Conservation (phyloP, 2,329 filamentous ascomycete species). For the Fusarium chlamydosporum region DNA sequence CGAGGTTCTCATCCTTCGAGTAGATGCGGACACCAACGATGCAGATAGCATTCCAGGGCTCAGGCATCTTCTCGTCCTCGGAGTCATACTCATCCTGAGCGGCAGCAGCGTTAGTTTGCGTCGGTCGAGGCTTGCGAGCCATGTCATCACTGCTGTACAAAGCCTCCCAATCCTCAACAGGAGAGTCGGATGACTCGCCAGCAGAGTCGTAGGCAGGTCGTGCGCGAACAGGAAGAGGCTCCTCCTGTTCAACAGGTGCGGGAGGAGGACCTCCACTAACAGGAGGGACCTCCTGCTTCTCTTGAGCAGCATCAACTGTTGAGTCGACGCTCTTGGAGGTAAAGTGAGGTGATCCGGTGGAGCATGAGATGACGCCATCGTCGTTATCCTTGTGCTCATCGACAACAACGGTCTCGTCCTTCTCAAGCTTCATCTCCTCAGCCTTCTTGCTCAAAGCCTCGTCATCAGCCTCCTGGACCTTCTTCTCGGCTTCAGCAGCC, state of each 20-base stretch:
- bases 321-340: constrained; percentile 54
- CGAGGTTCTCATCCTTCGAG: constrained; percentile 68
- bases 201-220: constrained; percentile 60
- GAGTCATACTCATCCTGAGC: constrained; percentile 62
- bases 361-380: constrained; percentile 49
- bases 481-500: constrained; percentile 42
- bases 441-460: constrained; percentile 45
- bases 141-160: constrained; percentile 72
- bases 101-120: constrained; percentile 54
- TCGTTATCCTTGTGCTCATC: constrained; percentile 43
- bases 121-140: constrained; percentile 64
- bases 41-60: constrained; percentile 74
- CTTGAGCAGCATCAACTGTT: constrained; percentile 40
- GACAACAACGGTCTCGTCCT: constrained; percentile 30
- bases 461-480: constrained; percentile 36
- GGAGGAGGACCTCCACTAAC: constrained; percentile 46
- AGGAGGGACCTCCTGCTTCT: constrained; percentile 56
- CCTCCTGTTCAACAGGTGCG: constrained; percentile 38
- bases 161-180: constrained; percentile 71
- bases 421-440: constrained; percentile 31
- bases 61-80: constrained; percentile 69
- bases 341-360: constrained; percentile 52
- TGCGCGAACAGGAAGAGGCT: constrained; percentile 41
- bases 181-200: constrained; percentile 71
- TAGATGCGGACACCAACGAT: constrained; percentile 74